Percentiles rank a stretch among this genome's conserved stretches.
These are phyloP conservation scores for Anthracocystis walkeri DNA, from an alignment of 1,284 basidiomycete species.

Conservation along the genomic window DNA sequence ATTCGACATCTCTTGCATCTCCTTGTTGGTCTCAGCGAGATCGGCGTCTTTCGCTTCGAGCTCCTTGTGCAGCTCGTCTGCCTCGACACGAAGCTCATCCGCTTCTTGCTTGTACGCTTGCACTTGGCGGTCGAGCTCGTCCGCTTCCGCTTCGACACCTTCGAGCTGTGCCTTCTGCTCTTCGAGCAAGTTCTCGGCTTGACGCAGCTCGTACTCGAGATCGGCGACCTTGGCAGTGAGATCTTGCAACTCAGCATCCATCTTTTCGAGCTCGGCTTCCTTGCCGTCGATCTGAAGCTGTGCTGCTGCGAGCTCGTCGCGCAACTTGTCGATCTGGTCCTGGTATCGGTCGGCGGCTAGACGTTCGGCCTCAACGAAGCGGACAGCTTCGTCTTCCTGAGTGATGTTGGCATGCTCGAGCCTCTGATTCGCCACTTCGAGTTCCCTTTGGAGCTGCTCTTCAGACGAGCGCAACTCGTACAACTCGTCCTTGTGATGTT, in stretches of 20 bases:
- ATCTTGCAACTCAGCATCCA: conserved; percentile 54
- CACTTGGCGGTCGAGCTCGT: conserved; percentile 51
- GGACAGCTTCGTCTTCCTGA: conserved; percentile 49
- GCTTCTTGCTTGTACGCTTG: conserved; percentile 66
- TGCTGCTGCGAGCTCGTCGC: conserved; percentile 62
- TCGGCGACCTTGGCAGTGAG: conserved; percentile 51
- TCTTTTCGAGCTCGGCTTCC: conserved; percentile 60
- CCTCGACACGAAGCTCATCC: conserved; percentile 43
- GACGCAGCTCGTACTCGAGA: conserved; percentile 59
- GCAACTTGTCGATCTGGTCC: conserved; percentile 52
- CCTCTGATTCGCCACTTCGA: conserved; percentile 53
- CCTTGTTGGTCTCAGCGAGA: conserved; percentile 72
- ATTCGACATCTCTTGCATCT: conserved; percentile 74
- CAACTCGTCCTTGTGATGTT: conserved; percentile 54
- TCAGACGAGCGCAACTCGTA: conserved; percentile 50
- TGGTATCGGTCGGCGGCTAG: conserved; percentile 50
- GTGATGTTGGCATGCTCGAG: conserved; percentile 55
- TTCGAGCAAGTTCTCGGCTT: conserved; percentile 46
- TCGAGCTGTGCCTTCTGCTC: conserved; percentile 72
- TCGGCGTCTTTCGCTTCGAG: conserved; percentile 68
- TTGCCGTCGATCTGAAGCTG: conserved; percentile 62
- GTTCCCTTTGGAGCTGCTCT: conserved; percentile 48
- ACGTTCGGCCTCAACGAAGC: conserved; percentile 41
- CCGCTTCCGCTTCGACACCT: conserved; percentile 48
- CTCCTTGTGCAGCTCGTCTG: conserved; percentile 48